Conservation (phyloP, 345 rosid genomes). For the Eutrema heterophyllum region DNA sequence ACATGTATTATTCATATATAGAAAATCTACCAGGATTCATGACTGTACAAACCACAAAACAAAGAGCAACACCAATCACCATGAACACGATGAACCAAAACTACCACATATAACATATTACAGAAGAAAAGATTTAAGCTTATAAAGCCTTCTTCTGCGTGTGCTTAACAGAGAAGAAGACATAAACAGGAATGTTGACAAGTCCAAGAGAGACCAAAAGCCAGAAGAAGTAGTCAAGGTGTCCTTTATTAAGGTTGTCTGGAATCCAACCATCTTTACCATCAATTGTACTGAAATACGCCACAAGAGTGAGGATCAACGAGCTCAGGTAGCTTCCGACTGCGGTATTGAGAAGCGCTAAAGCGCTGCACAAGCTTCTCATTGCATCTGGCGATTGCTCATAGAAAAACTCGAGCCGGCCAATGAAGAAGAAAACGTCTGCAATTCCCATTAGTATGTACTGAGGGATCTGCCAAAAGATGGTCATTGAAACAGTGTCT, state of each 20-base stretch:
- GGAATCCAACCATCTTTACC: slow-evolving; percentile 22
- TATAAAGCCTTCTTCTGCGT: slow-evolving; percentile 32
- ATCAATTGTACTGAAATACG: slow-evolving; percentile 29
- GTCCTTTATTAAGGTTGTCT: slow-evolving; percentile 32
- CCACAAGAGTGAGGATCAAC: slow-evolving; percentile 38
- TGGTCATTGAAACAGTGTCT: slow-evolving; percentile 51
- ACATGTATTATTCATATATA: not conserved
- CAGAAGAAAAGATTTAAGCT: not conserved
- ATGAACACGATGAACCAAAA: not conserved
- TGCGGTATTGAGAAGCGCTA: slow-evolving; percentile 38
- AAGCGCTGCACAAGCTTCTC: slow-evolving; percentile 46
- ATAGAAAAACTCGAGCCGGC: slow-evolving; percentile 30
- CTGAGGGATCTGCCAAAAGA: slow-evolving; percentile 82
- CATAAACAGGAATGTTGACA: slow-evolving; percentile 32
- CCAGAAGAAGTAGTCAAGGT: slow-evolving; percentile 51
- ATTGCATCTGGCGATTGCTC: slow-evolving; percentile 50
- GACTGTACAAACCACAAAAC: not conserved
- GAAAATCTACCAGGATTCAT: not conserved
- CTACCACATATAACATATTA: not conserved
- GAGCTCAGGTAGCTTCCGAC: slow-evolving; percentile 43
- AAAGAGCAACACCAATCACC: not conserved
- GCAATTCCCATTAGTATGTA: slow-evolving; percentile 65
- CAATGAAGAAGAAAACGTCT: slow-evolving; percentile 53
- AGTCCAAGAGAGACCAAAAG: slow-evolving; percentile 37
- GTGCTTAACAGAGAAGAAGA: slow-evolving; percentile 31